These are phyloP conservation scores for Perkinsela sp. DNA, from an alignment of 208 protist species.

Conservation along the genomic window DNA sequence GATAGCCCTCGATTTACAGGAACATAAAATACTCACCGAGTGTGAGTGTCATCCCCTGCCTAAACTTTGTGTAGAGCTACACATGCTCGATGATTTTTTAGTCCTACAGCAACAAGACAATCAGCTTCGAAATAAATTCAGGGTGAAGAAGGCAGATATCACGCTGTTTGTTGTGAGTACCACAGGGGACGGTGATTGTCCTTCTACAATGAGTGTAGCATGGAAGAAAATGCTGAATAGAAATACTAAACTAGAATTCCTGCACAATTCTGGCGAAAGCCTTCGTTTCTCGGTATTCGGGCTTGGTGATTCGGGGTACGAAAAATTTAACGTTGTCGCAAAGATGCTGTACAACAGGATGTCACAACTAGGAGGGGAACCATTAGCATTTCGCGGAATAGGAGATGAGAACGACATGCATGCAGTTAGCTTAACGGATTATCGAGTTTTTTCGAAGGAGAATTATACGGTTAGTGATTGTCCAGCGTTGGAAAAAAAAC, in stretches of 20 bases:
- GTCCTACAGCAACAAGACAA: too few relatives aligned
- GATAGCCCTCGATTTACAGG: background rate
- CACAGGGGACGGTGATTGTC: slow-evolving; percentile 3
- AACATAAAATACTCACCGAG: background rate
- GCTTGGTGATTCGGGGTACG: slow-evolving; percentile 53
- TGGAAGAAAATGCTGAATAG: slow-evolving; percentile 3
- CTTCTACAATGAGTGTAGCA: slow-evolving; percentile 2
- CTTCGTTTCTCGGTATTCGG: slow-evolving; percentile 62
- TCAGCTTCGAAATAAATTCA: too few relatives aligned
- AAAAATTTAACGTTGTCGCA: slow-evolving; percentile 63
- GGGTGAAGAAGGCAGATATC: too few relatives aligned
- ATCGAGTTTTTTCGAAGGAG: too few relatives aligned
- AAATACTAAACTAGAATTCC: slow-evolving; percentile 6
- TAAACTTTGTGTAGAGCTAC: background rate
- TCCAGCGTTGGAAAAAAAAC: too few relatives aligned
- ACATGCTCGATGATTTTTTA: background rate
- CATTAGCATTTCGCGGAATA: slow-evolving; percentile 36
- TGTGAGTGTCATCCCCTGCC: background rate
- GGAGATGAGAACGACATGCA: slow-evolving; percentile 67
- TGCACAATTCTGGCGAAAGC: slow-evolving; percentile 11
- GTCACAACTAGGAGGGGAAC: slow-evolving; percentile 25
- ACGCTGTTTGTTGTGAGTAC: slow-evolving; percentile 5
- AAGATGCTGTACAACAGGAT: slow-evolving; percentile 70
- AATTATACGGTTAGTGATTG: too few relatives aligned
- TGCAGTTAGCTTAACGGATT: too few relatives aligned